A percentile compares a stretch with the other conserved stretches of the same genome.
Evolutionary conservation across 2,329 filamentous ascomycete genomes (phyloP).

Genomic region (Alternaria ethzedia): DNA sequence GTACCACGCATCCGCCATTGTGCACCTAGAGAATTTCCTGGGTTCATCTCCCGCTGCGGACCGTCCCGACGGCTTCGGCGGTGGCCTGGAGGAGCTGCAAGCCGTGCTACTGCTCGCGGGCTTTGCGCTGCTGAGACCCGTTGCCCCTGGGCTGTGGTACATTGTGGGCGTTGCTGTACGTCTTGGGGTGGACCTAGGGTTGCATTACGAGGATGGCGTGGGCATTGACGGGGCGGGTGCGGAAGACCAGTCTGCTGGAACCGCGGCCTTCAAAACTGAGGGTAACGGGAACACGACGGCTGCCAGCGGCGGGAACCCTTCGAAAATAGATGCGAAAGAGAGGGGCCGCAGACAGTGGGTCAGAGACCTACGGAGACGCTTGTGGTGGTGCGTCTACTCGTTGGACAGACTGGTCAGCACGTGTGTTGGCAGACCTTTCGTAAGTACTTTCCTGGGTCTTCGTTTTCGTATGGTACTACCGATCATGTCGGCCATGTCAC

Average conservation of each 20-base stretch:
- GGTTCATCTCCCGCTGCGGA: slow-evolving; percentile 67
- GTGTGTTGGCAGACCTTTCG: slow-evolving; percentile 90
- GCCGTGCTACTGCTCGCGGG: slow-evolving; percentile 90
- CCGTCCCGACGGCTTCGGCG: slow-evolving; percentile 70
- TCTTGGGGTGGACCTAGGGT: slow-evolving; percentile 85
- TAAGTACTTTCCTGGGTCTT: slow-evolving; percentile 18
- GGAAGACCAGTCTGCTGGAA: slow-evolving; percentile 37
- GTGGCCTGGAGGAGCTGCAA: slow-evolving; percentile 90
- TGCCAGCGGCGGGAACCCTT: slow-evolving; percentile 26
- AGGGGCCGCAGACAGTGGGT: slow-evolving; percentile 78
- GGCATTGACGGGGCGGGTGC: slow-evolving; percentile 60
- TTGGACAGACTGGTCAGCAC: slow-evolving; percentile 94
- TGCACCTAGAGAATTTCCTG: slow-evolving; percentile 87
- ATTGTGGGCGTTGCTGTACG: slow-evolving; percentile 94
- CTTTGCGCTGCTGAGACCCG: slow-evolving; percentile 87
- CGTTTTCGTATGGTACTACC: neutral
- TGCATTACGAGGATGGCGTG: slow-evolving; percentile 90
- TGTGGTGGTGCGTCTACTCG: slow-evolving; percentile 98
- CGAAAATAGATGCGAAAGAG: slow-evolving; percentile 60
- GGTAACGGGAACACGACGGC: slow-evolving; percentile 30
- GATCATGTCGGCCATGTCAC: neutral
- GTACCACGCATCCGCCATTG: slow-evolving; percentile 93
- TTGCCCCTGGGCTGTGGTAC: slow-evolving; percentile 95
- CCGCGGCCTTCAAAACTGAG: slow-evolving; percentile 42
- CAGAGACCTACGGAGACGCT: slow-evolving; percentile 80